phyloP scores from a whole-genome alignment of 805 yeast species.

The Pichia deserticola region DNA sequence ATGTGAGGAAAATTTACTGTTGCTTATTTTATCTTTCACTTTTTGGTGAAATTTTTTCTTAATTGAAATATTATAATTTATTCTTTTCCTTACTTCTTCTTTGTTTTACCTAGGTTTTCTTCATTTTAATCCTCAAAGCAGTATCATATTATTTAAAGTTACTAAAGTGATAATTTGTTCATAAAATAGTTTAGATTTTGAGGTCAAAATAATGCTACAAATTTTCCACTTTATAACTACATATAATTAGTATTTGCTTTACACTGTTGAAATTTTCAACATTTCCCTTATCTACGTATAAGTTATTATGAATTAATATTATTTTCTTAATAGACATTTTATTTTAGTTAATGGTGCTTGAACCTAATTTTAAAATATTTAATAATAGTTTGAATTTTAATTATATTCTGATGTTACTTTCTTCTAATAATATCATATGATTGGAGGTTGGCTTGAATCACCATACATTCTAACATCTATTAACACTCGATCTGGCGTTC shows the following conservation, averaged over 20 bases:
- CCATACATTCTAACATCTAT: slow-evolving; percentile 12
- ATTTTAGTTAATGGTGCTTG: not conserved
- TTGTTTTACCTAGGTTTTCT: not conserved
- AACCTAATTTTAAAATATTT: not conserved
- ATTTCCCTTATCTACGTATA: slow-evolving; percentile 5
- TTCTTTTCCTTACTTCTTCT: not conserved
- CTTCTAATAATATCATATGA: not conserved
- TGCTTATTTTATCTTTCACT: too few relatives aligned
- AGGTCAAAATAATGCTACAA: not conserved
- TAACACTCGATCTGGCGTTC: slow-evolving; percentile 12
- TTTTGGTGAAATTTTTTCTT: too few relatives aligned
- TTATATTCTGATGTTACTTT: not conserved
- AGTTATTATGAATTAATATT: not conserved
- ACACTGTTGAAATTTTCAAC: not conserved
- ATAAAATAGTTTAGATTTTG: not conserved
- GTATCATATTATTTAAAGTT: too few relatives aligned
- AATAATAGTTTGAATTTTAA: not conserved
- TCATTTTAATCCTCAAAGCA: too few relatives aligned
- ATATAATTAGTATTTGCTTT: too few relatives aligned
- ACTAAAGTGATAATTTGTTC: not conserved
- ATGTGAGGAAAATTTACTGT: too few relatives aligned
- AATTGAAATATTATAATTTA: too few relatives aligned
- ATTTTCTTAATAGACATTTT: not conserved
- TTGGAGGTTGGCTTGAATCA: slow-evolving; percentile 10
- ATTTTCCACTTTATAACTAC: not conserved